phyloP scores from a whole-genome alignment of 2,329 filamentous ascomycete species.

The Ascochyta viciae-villosae region DNA sequence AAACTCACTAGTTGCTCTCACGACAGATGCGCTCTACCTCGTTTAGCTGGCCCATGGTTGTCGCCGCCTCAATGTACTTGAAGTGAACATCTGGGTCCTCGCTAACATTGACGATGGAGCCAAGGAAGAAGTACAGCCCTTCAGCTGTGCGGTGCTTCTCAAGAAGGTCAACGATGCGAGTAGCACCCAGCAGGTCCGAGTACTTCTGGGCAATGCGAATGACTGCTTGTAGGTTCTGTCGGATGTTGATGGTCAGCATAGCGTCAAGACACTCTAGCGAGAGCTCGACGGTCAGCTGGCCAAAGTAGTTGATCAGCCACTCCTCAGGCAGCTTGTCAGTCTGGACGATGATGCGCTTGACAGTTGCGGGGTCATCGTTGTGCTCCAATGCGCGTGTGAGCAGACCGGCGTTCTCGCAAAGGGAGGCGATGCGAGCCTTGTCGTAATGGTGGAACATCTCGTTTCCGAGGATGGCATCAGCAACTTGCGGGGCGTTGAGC shows the following conservation, averaged over 20 bases:
- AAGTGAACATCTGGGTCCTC: constrained; percentile 96
- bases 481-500: constrained; percentile 94
- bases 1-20: constrained; percentile 68
- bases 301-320: constrained; percentile 92
- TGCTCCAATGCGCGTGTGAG: constrained; percentile 78
- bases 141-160: constrained; percentile 98
- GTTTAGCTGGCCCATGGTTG: constrained; percentile 88
- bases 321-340: constrained; percentile 88
- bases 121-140: constrained; percentile 97
- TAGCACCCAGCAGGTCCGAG: constrained; percentile 90
- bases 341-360: constrained; percentile 90
- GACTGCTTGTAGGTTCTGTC: constrained; percentile 93
- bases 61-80: constrained; percentile 99
- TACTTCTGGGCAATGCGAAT: constrained; percentile 98
- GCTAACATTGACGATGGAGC: constrained; percentile 95
- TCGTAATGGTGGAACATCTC: constrained; percentile 99
- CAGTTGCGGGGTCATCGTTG: constrained; percentile 85
- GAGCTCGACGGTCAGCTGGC: constrained; percentile 92
- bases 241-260: constrained; percentile 96
- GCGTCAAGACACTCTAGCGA: constrained; percentile 92
- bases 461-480: constrained; percentile 95
- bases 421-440: constrained; percentile 82
- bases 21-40: constrained; percentile 98
- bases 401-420: constrained; percentile 93
- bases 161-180: constrained; percentile 86